Conservation (phyloP, 2,329 filamentous ascomycete species). For the Chaetomium olivaceum region DNA sequence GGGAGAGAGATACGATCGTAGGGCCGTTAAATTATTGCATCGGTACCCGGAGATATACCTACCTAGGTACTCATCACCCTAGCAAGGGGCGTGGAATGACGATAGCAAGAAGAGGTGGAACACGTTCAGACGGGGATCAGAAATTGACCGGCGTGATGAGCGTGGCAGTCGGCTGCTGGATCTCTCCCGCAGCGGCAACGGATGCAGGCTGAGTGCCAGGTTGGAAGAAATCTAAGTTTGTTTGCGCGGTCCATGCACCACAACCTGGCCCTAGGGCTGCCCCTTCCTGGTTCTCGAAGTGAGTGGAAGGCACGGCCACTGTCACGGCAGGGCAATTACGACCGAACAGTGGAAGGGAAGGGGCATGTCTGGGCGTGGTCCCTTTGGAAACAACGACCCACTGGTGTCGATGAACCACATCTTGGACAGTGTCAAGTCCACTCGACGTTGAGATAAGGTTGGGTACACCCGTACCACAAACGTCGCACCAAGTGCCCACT, state of each 20-base stretch:
- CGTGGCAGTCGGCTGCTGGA: not conserved
- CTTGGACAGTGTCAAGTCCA: constrained; percentile 17
- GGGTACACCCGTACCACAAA: constrained; percentile 7
- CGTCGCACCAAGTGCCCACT: not conserved
- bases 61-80: not conserved
- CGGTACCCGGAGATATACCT: not conserved
- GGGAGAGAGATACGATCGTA: not conserved
- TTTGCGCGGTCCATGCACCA: constrained; percentile 6
- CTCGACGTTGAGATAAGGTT: constrained; percentile 24
- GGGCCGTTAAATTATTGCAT: not conserved
- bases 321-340: not conserved
- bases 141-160: not conserved
- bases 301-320: not conserved
- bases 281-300: not conserved
- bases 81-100: not conserved
- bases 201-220: not conserved
- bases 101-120: not conserved
- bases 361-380: not conserved
- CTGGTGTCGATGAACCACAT: not conserved
- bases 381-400: not conserved
- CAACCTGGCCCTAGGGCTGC: not conserved
- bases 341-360: not conserved
- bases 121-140: not conserved
- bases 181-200: not conserved
- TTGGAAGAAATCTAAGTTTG: not conserved